Evolutionary conservation across 805 yeast genomes (phyloP).

Genomic region (Phaffomyces thermotolerans): DNA sequence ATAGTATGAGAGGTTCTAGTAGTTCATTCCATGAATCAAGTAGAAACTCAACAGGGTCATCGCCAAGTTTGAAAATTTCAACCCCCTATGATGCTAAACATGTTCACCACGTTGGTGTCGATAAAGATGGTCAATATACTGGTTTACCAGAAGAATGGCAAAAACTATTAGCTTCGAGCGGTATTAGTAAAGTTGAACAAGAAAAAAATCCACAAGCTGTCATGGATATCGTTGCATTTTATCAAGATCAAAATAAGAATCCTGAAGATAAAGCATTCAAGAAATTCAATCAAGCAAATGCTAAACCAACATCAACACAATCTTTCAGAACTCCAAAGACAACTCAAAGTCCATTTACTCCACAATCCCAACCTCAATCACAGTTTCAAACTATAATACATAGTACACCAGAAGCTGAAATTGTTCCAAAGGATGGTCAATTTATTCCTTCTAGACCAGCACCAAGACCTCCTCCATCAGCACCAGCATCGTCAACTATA

Average conservation of each 20-base stretch:
- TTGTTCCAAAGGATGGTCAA: slow-evolving; percentile 27
- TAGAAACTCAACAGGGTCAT: slow-evolving; percentile 29
- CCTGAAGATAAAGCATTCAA: slow-evolving; percentile 35
- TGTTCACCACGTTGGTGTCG: slow-evolving; percentile 90
- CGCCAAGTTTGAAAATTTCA: slow-evolving; percentile 50
- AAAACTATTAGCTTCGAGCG: slow-evolving; percentile 69
- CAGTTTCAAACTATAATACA: slow-evolving; percentile 21
- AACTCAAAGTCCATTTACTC: slow-evolving; percentile 16
- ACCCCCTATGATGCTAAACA: slow-evolving; percentile 88
- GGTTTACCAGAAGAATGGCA: slow-evolving; percentile 96
- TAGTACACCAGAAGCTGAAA: slow-evolving; percentile 14
- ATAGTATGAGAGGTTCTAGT: slow-evolving; percentile 27
- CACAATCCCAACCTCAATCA: slow-evolving; percentile 17
- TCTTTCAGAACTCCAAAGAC: slow-evolving; percentile 29
- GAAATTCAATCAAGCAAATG: slow-evolving; percentile 28
- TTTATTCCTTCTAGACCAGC: slow-evolving; percentile 65
- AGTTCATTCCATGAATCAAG: background rate
- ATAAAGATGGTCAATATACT: slow-evolving; percentile 76
- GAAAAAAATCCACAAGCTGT: slow-evolving; percentile 91
- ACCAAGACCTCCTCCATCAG: slow-evolving; percentile 45
- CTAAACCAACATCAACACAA: slow-evolving; percentile 23
- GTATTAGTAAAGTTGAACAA: slow-evolving; percentile 83
- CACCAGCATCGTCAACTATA: slow-evolving; percentile 17
- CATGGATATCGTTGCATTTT: slow-evolving; percentile 82
- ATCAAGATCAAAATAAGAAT: slow-evolving; percentile 50